Evolutionary conservation across 805 yeast genomes (phyloP).

Genomic region (Barnettozyma salicaria): DNA sequence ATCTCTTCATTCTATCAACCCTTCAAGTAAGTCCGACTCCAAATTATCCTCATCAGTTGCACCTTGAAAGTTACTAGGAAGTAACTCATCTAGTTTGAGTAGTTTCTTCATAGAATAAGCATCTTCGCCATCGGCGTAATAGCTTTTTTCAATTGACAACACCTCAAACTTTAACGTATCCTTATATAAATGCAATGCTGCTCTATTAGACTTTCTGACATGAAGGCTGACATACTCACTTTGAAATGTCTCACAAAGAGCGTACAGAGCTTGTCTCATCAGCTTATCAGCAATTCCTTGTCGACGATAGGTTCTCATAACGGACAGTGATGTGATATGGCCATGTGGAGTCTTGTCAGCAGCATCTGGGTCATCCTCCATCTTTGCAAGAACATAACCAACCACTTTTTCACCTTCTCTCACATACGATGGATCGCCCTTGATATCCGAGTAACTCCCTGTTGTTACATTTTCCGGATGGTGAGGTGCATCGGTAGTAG

Average conservation of each 20-base stretch:
- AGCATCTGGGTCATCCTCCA: constrained; percentile 89
- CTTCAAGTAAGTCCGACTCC: constrained; percentile 39
- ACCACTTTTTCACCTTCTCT: constrained; percentile 72
- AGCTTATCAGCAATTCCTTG: constrained; percentile 91
- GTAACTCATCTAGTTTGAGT: constrained; percentile 51
- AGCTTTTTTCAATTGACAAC: constrained; percentile 73
- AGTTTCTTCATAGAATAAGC: constrained; percentile 90
- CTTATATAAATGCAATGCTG: constrained; percentile 87
- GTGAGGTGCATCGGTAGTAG: constrained; percentile 51
- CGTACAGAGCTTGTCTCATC: constrained; percentile 79
- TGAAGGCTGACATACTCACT: constrained; percentile 86
- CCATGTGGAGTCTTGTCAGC: constrained; percentile 74
- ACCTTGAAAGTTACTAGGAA: constrained; percentile 52
- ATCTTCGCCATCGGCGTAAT: constrained; percentile 96
- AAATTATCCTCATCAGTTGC: constrained; percentile 52
- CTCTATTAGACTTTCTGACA: constrained; percentile 88
- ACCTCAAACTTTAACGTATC: constrained; percentile 83
- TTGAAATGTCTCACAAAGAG: constrained; percentile 73
- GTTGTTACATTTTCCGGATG: constrained; percentile 15
- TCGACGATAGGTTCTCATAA: constrained; percentile 91
- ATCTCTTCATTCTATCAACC: constrained; percentile 16
- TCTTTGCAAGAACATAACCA: constrained; percentile 94
- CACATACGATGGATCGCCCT: constrained; percentile 61
- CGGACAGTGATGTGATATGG: constrained; percentile 89
- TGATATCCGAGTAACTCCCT: constrained; percentile 23